Base-by-base conservation (phyloP, 306 rosid species). In the Trifolium dubium region DNA sequence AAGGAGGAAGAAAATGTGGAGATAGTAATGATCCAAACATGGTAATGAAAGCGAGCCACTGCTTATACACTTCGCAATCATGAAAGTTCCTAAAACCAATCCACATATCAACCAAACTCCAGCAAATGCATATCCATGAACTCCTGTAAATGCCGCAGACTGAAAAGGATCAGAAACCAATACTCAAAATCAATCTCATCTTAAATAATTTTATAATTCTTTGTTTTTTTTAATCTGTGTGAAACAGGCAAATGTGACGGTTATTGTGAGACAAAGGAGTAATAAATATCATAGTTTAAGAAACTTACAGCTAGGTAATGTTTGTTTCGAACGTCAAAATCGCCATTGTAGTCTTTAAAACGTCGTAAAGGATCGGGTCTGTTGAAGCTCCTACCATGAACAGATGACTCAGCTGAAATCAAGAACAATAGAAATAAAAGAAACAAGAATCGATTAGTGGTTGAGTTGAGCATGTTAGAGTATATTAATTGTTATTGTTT, bases 61-160 rank as follows among this genome's bases (percentile, higher is more conserved):
- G 29, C 67, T 64, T 40, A 75, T 14, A 29, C 56, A 80, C 79
- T 82, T 90, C 10, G 84, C 43, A 8, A 62, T n/a, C 54, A 83
- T 41, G 83, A 72, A 87, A 71, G 85, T 79, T 14, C 76, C 83
- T 41, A 90, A 83, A 5, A 34, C 81, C 17, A 90, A 0, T 4
- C 96, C 93, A 62, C 80, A 88, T 15, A 88, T 32, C 68, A 90
- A 77, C 96, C 96, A 90, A 76, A 88, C 82, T 64, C 77, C 86
- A 5, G 85, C 88, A 17, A 88, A 79, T 30, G 88, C 85, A 31
- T 88, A 90, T 6, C 92, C 96, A 28, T 88, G 86, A 72, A 88
- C 90, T 78, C 97, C 97, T 86, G 93, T 88, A 87, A 86, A 87
- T 82, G 92, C 97, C 86, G 93, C 79, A 86, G 97, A 90, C 97